These are phyloP conservation scores for Phytophthora crassamura DNA, from an alignment of 352 stramenopile species.

Conservation along the genomic window DNA sequence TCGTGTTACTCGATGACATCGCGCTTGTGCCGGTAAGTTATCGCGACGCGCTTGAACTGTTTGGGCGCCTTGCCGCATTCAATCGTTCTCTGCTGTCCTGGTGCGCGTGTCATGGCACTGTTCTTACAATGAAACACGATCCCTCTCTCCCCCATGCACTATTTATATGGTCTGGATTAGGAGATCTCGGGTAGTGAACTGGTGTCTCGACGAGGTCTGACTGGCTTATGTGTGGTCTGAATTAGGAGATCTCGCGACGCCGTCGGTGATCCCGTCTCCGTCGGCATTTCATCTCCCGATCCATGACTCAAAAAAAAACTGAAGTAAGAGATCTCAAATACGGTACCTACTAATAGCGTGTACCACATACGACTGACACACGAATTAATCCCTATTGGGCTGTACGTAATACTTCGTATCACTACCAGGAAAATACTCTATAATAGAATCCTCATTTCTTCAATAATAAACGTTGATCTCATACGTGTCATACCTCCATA, in stretches of 20 bases:
- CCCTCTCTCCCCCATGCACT: neutral
- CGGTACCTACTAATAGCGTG: too few species aligned
- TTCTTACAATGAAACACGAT: slow-evolving; percentile 19
- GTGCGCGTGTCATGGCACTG: slow-evolving; percentile 11
- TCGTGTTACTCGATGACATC: slow-evolving; percentile 9
- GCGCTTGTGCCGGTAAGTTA: slow-evolving; percentile 1
- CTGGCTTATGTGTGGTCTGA: slow-evolving; percentile 12
- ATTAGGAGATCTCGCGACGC: slow-evolving; percentile 25
- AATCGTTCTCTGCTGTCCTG: neutral
- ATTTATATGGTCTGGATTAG: slow-evolving; percentile 20
- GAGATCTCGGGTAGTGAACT: slow-evolving; percentile 4
- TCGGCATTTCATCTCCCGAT: too few species aligned
- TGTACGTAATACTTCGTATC: too few species aligned
- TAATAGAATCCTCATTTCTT: too few species aligned
- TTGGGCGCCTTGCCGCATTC: neutral
- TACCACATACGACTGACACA: too few species aligned
- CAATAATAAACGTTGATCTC: too few species aligned
- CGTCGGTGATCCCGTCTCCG: too few species aligned
- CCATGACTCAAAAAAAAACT: too few species aligned
- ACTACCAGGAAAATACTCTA: too few species aligned
- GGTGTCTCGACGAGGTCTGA: neutral
- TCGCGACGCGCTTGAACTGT: slow-evolving; percentile 7
- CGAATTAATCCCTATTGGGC: too few species aligned
- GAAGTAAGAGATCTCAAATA: too few species aligned
- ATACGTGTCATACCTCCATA: too few species aligned